Base-by-base conservation (phyloP, 805 yeast genomes). In the Ogataea nakhonphanomensis region DNA sequence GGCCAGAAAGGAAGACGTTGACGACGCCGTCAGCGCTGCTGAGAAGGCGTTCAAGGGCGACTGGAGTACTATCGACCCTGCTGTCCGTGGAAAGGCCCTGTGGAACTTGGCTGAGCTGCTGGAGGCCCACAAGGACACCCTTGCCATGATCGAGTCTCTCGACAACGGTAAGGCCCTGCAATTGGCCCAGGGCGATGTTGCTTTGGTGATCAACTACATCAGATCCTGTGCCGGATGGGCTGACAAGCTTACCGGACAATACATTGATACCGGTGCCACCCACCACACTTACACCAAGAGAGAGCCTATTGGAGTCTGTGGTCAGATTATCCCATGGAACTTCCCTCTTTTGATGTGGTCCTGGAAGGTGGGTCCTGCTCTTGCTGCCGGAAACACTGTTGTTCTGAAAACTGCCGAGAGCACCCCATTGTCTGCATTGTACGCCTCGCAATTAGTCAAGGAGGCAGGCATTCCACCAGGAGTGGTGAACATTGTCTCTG, bases 281-380 rank as follows among this genome's bases (percentile, higher is more conserved):
- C 82, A 83, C 61, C 73, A 80, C 55, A 76, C 73, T 52, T 83
- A 73, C 68, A 78, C 85, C 41, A 71, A 75, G 58, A 78, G 78
- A 61, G 89, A 82, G 62, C 90, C 91, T 52, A 63, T 83, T 50
- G 91, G 90, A 61, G 84, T 83, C 28, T 82, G 88, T 69, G 91
- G 90, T 50, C 88, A 81, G 63, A 82, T 84, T 49, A 83, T 84
- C 48, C 90, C 91, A 60, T 84, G 90, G 90, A 84, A 84, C 62
- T 84, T 84, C 76, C 91, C 91, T 54, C 65, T 84, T 49, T 72
- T 84, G 70, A 83, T 84, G 85, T 72, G 80, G 62, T 65, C 84
- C 30, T 84, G 91, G 91, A 84, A 84, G 61, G 69, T 84, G 44
- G 87, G 84, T 39, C 90, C 91, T 33, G 87, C 86, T 46, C 67